Evolutionary conservation across 2,329 filamentous ascomycete species (phyloP).

Genomic region (Ophiognomonia clavigignenti-juglandacearum): DNA sequence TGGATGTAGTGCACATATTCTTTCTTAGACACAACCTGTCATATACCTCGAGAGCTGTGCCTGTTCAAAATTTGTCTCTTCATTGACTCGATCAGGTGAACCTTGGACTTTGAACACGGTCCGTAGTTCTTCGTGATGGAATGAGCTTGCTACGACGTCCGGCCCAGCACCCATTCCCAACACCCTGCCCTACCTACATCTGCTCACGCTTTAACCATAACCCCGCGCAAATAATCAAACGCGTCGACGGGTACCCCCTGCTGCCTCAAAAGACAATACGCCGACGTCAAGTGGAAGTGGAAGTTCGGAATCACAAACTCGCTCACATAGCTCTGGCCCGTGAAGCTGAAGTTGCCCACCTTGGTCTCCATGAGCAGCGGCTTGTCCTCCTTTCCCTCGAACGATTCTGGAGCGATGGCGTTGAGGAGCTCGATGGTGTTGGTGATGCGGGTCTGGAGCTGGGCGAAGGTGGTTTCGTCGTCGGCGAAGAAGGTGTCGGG

Average conservation of each 20-base stretch:
- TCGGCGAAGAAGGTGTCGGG: constrained; percentile 15
- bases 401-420: constrained; percentile 31
- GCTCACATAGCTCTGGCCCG: constrained; percentile 30
- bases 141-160: no score
- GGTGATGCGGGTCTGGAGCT: constrained; percentile 42
- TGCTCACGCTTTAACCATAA: constrained; percentile 10
- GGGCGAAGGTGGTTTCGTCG: constrained; percentile 35
- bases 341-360: constrained; percentile 16
- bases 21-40: no score
- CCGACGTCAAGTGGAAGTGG: constrained; percentile 49
- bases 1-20: no score
- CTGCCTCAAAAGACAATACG: constrained; percentile 46
- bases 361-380: constrained; percentile 32
- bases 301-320: constrained; percentile 46
- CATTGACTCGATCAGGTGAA: no score
- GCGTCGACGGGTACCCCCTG: constrained; percentile 51
- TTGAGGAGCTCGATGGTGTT: constrained; percentile 42
- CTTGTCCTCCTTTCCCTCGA: constrained; percentile 37
- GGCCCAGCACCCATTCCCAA: no score
- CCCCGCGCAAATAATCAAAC: constrained; percentile 36
- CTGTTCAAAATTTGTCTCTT: no score
- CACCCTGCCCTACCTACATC: no score
- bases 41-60: no score
- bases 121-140: background rate
- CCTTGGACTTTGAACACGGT: no score